These are phyloP conservation scores for Bipolaris zeicola DNA, from an alignment of 2,329 filamentous ascomycete species.

Conservation along the genomic window DNA sequence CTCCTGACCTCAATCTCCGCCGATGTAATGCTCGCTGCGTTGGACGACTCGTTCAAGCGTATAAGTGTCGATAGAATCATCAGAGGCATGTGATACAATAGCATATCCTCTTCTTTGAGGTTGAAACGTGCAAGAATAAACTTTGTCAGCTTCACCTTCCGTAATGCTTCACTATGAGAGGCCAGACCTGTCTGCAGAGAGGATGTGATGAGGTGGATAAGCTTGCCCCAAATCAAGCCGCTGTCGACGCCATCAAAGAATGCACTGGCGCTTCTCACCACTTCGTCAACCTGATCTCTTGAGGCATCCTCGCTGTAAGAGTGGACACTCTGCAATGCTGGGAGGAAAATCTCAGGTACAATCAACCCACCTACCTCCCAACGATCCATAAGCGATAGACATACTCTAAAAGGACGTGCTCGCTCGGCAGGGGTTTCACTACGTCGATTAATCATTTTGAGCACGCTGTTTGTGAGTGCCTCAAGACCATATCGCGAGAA, in stretches of 20 bases:
- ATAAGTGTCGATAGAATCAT: conserved; percentile 68
- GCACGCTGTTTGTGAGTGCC: conserved; percentile 73
- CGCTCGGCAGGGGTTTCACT: conserved; percentile 66
- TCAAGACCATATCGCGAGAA: conserved; percentile 81
- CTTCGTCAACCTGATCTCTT: conserved; percentile 79
- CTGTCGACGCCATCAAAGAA: conserved; percentile 99
- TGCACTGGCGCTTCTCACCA: conserved; percentile 87
- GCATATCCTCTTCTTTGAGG: conserved; percentile 93
- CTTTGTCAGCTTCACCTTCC: conserved; percentile 72
- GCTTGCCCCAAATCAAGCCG: conserved; percentile 85
- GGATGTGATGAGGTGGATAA: conserved; percentile 68
- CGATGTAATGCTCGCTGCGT: conserved; percentile 3
- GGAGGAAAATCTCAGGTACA: conserved; percentile 85
- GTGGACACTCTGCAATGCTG: conserved; percentile 79
- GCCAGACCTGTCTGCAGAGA: conserved; percentile 58
- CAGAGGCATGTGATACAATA: conserved; percentile 81
- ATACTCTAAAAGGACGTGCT: conserved; percentile 86
- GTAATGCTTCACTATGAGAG: conserved; percentile 54
- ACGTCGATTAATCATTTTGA: conserved; percentile 72
- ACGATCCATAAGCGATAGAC: conserved; percentile 93
- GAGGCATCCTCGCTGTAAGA: conserved; percentile 70
- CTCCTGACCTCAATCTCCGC: conserved; percentile 27
- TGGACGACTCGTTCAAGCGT: conserved; percentile 50
- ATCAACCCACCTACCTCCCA: conserved; percentile 95
- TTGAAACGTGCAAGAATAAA: conserved; percentile 92